phyloP scores from a whole-genome alignment of 805 yeast genomes.

The Barnettozyma wickerhamii region DNA sequence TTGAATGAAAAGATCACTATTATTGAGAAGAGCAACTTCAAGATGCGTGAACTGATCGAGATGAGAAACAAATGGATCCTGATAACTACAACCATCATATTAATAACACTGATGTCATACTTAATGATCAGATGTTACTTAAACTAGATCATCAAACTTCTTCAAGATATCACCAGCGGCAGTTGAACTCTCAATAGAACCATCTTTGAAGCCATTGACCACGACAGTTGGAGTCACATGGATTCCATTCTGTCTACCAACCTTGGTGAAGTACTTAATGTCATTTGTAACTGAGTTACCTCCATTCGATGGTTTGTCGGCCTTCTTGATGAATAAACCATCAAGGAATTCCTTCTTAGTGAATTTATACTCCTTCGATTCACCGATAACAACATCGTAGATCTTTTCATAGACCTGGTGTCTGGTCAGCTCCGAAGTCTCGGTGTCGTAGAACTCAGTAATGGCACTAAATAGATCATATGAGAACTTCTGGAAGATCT shows the following conservation, averaged over 20 bases:
- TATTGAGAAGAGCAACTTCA: background rate
- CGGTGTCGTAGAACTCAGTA: constrained; percentile 56
- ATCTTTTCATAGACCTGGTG: constrained; percentile 51
- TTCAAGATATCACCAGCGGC: constrained; percentile 36
- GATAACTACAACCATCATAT: background rate
- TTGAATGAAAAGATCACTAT: background rate
- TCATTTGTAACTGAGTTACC: constrained; percentile 62
- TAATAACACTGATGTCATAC: background rate
- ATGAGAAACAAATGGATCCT: constrained; percentile 1
- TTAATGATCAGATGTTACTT: background rate
- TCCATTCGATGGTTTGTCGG: constrained; percentile 37
- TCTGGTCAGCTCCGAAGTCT: constrained; percentile 49
- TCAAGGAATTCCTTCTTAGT: constrained; percentile 29
- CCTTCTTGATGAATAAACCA: constrained; percentile 24
- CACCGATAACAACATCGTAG: constrained; percentile 45
- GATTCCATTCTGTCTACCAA: constrained; percentile 70
- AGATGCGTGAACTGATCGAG: background rate
- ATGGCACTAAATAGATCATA: constrained; percentile 52
- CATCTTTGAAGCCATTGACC: constrained; percentile 61
- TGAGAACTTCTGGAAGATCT: constrained; percentile 53
- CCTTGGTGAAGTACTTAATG: constrained; percentile 67
- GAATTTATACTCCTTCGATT: constrained; percentile 20
- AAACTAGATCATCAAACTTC: constrained; percentile 15
- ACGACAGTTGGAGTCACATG: constrained; percentile 84
- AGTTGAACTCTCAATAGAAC: constrained; percentile 58